Base-by-base conservation (phyloP, 768 basidiomycete species). In the Lyophyllum shimeji region DNA sequence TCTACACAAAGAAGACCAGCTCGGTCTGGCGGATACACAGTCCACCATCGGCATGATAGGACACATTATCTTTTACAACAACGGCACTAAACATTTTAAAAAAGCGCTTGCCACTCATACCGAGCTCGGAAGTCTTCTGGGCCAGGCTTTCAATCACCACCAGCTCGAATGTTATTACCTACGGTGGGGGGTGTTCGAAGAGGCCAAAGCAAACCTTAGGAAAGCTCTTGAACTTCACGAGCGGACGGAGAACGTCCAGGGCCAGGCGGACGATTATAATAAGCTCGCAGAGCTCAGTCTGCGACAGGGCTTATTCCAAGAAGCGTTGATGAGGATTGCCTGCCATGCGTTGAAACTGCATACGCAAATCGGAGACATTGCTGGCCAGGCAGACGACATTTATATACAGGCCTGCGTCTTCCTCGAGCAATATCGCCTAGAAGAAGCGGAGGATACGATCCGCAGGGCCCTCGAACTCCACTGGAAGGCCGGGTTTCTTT, bases 311-410 rank as follows among this genome's bases (percentile, higher is more conserved):
- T 45, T 51, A 4, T 52, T 59, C 23, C 34, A 54, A 12, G 64
- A 63, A 24, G 62, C 64, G 0, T 29, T 63, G 52, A 55, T 50
- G 2, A 42, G 40, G 18, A 53, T 65, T 25, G 15, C 33, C 1
- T 58, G 58, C 13, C 46, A 52, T 0, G 66, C 62, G 1, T 34
- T 60, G 46, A 60, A 55, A 11, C 51, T 68, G 3, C 66, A 70
- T 40, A 58, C 59, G 20, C 54, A 64, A 37, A 60, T 65, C 43
- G 63, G 55, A 3, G 61, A 67, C 25, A 50, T 57, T 25, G 52
- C 33, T 1, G 67, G 69, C 7, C 67, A 70, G 55, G 67, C 62
- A 15, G 60, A 69, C 47, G 68, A 65, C 52, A 34, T 69, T 18
- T 65, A 67, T 50, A 46, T 67, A 11, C 68, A 65, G 53, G 64